phyloP scores from a whole-genome alignment of 805 yeast genomes.

The Zygotorulaspora sp. region DNA sequence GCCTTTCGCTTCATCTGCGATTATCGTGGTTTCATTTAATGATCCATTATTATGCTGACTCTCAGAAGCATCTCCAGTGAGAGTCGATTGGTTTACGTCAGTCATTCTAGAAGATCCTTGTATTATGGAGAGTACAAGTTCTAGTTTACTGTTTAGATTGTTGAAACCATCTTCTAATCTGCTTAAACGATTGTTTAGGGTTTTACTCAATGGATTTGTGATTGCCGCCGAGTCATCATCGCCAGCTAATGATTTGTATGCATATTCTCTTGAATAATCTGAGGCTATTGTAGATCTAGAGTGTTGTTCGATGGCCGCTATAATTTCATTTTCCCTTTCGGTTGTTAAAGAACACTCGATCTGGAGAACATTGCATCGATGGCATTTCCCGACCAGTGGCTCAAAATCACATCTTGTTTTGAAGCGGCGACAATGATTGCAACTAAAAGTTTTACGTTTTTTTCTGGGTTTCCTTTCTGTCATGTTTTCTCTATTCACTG shows the following conservation, averaged over 20 bases:
- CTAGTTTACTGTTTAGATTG: slow-evolving; percentile 20
- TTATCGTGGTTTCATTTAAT: not conserved
- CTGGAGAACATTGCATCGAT: slow-evolving; percentile 46
- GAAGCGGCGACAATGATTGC: slow-evolving; percentile 49
- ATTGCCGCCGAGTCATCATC: slow-evolving; percentile 3
- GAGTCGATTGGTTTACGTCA: not conserved
- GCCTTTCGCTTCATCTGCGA: slow-evolving; percentile 1
- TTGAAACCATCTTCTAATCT: slow-evolving; percentile 28
- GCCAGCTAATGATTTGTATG: not conserved
- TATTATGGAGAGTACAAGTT: slow-evolving; percentile 18
- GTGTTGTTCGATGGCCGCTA: slow-evolving; percentile 21
- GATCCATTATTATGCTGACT: not conserved
- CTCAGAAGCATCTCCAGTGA: not conserved
- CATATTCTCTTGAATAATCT: not conserved
- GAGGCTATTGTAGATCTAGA: slow-evolving; percentile 9
- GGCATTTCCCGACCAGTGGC: slow-evolving; percentile 42
- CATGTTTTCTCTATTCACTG: not conserved
- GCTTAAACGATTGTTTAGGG: slow-evolving; percentile 20
- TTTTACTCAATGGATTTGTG: slow-evolving; percentile 8
- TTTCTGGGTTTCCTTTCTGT: slow-evolving; percentile 29
- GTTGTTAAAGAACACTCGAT: slow-evolving; percentile 46
- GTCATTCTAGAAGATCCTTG: slow-evolving; percentile 16
- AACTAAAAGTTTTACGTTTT: slow-evolving; percentile 41
- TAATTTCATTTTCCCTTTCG: slow-evolving; percentile 29
- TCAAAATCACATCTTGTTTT: slow-evolving; percentile 57